Evolutionary conservation across 331 rosid genomes (phyloP).

Genomic region (Dryas integrifolia): DNA sequence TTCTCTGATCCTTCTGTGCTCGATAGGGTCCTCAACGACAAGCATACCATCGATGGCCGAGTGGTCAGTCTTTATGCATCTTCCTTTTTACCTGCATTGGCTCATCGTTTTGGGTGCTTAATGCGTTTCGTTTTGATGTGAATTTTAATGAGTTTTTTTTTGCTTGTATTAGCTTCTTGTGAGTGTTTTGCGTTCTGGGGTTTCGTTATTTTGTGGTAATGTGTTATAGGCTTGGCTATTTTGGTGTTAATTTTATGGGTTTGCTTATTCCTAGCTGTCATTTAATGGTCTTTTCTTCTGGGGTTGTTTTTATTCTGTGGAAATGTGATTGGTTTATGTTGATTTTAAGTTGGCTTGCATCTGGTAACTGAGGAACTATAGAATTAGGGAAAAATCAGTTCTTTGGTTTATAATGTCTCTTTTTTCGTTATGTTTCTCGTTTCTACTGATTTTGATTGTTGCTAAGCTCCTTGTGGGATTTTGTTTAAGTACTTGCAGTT

Average conservation of each 20-base stretch:
- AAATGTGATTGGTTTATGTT: not conserved
- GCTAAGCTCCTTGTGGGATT: not conserved
- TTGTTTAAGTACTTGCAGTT: not conserved
- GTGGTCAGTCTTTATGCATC: conserved; percentile 25
- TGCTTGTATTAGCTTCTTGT: not conserved
- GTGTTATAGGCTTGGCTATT: conserved; percentile 2
- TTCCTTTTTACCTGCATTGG: conserved; percentile 20
- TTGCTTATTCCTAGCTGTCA: not conserved
- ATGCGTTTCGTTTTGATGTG: not conserved
- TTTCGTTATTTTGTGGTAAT: not conserved
- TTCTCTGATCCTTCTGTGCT: conserved; percentile 60
- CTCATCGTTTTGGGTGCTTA: not conserved
- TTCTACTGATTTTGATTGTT: not conserved
- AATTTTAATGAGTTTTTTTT: not conserved
- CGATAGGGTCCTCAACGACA: conserved; percentile 49
- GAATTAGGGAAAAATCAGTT: not conserved
- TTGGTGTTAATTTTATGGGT: not conserved
- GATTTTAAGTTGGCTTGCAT: conserved; percentile 5
- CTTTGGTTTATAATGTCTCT: not conserved
- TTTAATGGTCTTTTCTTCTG: not conserved
- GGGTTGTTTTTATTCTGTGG: not conserved
- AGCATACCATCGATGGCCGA: conserved; percentile 63
- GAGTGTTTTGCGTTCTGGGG: not conserved
- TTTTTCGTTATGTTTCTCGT: not conserved
- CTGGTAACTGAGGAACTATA: not conserved